Evolutionary conservation across 306 rosid species (phyloP), one percentile per base, ranked within the genome.

Genomic region (Senna siamea): DNA sequence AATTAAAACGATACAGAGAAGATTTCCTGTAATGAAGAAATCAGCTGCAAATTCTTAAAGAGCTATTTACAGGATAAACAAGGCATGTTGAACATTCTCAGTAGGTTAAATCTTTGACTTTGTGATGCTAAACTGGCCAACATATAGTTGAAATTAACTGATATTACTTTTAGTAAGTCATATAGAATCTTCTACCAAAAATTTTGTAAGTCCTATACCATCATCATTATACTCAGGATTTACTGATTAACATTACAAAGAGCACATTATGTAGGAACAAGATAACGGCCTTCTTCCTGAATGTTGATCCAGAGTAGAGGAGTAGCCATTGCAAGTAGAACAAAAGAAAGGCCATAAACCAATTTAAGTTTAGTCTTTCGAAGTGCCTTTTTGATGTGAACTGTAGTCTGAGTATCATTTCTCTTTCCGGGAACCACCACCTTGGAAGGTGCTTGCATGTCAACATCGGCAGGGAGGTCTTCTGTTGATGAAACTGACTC

Each of bases 401-500:
- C 41, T 18, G 65, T 58, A 18, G 61, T 62, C 41, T 48, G 72
- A 75, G 75, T 19, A 61, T 32, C 71, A 32, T 72, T 71, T 56
- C 69, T 47, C 30, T 58, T 60, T 55, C 80, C 80, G 70, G 69
- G 76, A 75, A 78, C 82, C 41, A 78, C 82, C 41, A n/a, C 69
- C 76, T 82, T 70, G 9, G 65, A 74, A 70, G 82, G 46, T 59
- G 2, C 71, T 48, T 76, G 86, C 78, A 47, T 46, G 57, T 78
- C 79, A 65, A 78, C 65, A 58, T 79, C 82, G 57, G 41, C 65
- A 2, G 72, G 83, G 77, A 74, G 66, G 58, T 76, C 81, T 37
- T 86, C 85, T 2, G 96, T 84, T 26, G 98, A 87, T 35, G 96
- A 89, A 62, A 89, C 93, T 8, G 98, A 91, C 80, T 91, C 97